Base-by-base conservation (phyloP, 2,329 filamentous ascomycete genomes). In the Neofusicoccum laricinum region DNA sequence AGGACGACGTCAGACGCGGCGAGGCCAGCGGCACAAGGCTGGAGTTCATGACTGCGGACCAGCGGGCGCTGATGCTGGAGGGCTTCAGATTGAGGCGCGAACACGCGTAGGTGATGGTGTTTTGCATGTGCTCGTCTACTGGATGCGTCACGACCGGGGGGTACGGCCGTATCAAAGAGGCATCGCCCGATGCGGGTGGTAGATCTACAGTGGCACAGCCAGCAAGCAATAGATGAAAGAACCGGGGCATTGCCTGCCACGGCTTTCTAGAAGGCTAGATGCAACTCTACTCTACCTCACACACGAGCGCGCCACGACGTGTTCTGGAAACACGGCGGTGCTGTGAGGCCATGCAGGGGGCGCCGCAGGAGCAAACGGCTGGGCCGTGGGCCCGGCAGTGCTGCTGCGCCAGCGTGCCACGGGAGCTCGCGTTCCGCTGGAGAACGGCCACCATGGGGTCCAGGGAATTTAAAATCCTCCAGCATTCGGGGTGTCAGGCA, bases 1-100 rank as follows among this genome's bases (percentile, higher is more conserved):
- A 80, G 63, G 73, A 79, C 2, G 77, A 81, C 55, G 66, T 81
- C 38, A 65, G 65, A 15, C 68, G 69, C 4, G 73, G 74, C 40
- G 64, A 67, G 45, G 69, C 68, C 6, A 70, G 67, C n/a, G 73
- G 72, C 2, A 68, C 70, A 6, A 45, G 59, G 38, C 67, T 79
- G 14, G 65, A 63, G 19, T 78, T 76, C 45, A 72, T 78, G 30
- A 71, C 62, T 40, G 30, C 40, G 41, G 62, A 58, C 15, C 62
- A 64, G 43, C 76, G 76, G 65, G 64, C 50, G 14, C 65, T 76
- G 48, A 75, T 76, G 63, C 62, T 77, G 59, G 72, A 73, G 17
- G 74, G 74, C 7, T 77, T 77, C 64, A 70, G 64, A 64, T 49
- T 41, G 40, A 48, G 53, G 55, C 32, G 55, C 14, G 34, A 32